A percentile compares a stretch with the other conserved stretches of the same genome.
Conservation (phyloP, 106 monocot species). For the Acanthochlamys bracteata region DNA sequence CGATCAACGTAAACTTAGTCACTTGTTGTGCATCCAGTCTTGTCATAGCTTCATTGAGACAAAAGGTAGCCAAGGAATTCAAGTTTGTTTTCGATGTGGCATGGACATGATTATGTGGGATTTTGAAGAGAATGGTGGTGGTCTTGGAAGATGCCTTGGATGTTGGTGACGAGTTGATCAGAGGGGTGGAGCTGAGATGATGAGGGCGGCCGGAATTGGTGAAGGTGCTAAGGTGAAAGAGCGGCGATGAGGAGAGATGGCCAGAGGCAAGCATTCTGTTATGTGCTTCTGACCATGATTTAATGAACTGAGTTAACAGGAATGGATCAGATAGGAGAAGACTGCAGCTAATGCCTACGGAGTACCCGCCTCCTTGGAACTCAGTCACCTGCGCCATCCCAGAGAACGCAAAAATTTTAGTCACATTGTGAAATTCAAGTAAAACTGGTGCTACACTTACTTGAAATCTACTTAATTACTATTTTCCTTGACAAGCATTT, state of each 20-base stretch:
- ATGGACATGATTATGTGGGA: not conserved
- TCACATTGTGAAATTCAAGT: too few relatives aligned
- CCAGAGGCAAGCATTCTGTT: conserved; percentile 14
- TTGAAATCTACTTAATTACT: too few relatives aligned
- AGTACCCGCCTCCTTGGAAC: conserved; percentile 42
- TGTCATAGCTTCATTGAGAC: conserved; percentile 13
- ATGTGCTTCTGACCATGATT: conserved; percentile 36
- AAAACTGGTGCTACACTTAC: too few relatives aligned
- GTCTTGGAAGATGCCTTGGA: not conserved
- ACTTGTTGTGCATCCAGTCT: not conserved
- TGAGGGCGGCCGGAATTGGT: conserved; percentile 6
- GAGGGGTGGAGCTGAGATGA: conserved; percentile 18
- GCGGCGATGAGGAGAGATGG: conserved; percentile 11
- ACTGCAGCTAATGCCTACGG: conserved; percentile 52
- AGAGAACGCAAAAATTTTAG: too few relatives aligned
- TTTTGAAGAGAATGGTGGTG: conserved; percentile 28
- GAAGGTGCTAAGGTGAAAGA: conserved; percentile 41
- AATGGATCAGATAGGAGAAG: conserved; percentile 41
- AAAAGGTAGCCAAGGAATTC: conserved; percentile 10
- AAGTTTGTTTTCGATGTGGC: not conserved
- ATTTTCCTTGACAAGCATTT: too few relatives aligned
- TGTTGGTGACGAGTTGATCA: not conserved
- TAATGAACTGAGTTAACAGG: conserved; percentile 32
- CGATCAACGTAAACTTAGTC: conserved; percentile 16
- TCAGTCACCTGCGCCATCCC: conserved; percentile 34